Percentiles rank a stretch among this genome's conserved stretches.
Conservation (phyloP, 2,329 filamentous ascomycete species). For the Chrysosporium keratinophilum region DNA sequence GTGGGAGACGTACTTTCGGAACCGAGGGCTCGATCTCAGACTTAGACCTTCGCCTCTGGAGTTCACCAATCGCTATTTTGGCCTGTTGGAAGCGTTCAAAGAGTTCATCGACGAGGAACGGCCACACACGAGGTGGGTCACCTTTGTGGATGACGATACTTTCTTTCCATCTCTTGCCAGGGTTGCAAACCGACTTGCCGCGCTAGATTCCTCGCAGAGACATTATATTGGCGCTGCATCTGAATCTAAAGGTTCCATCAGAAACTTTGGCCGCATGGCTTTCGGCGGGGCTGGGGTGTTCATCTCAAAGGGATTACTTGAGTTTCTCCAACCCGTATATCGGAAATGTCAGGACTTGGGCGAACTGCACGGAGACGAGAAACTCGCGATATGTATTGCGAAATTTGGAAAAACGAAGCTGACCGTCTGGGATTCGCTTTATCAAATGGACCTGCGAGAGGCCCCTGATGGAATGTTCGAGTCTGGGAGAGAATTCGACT, state of each 20-base stretch:
- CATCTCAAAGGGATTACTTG: conserved; percentile 33
- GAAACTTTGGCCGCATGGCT: conserved; percentile 36
- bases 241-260: conserved; percentile 36
- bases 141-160: conserved; percentile 38
- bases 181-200: conserved; percentile 31
- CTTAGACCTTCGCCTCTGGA: conserved; percentile 32
- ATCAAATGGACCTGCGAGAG: conserved; percentile 38
- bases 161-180: conserved; percentile 35
- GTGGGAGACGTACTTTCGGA: conserved; percentile 35
- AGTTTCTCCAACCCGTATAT: conserved; percentile 30
- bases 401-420: conserved; percentile 31
- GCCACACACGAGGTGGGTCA: conserved; percentile 34
- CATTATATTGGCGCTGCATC: conserved; percentile 37
- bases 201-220: conserved; percentile 32
- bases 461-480: conserved; percentile 36
- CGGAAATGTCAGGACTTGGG: conserved; percentile 36
- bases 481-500: conserved; percentile 35
- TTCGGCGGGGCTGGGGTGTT: conserved; percentile 39
- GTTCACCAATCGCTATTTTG: conserved; percentile 37
- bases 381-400: conserved; percentile 36
- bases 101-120: conserved; percentile 31
- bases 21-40: conserved; percentile 33
- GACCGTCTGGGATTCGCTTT: conserved; percentile 35
- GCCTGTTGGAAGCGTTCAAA: conserved; percentile 33
- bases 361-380: conserved; percentile 37